Percentiles rank a stretch among this genome's conserved stretches.
These are phyloP conservation scores for Ophiostoma himal-ulmi DNA, from an alignment of 2,329 filamentous ascomycete species.

Conservation along the genomic window DNA sequence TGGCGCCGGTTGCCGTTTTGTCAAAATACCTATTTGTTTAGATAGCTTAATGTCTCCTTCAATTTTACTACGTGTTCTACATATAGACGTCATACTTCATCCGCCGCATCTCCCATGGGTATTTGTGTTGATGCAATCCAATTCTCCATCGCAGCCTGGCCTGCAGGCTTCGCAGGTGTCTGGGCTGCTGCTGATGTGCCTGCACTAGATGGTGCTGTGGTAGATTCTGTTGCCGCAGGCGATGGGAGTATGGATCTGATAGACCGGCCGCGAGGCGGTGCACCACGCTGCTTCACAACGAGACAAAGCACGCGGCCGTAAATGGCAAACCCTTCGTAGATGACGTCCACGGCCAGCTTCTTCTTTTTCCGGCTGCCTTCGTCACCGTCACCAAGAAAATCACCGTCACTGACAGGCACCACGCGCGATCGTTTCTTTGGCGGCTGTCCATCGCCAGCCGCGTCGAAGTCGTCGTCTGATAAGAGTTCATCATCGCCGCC, in stretches of 20 bases:
- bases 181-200: constrained; percentile 26
- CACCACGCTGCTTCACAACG: constrained; percentile 69
- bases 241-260: constrained; percentile 26
- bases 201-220: constrained; percentile 17
- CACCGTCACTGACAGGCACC: constrained; percentile 25
- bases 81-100: background rate
- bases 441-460: constrained; percentile 36
- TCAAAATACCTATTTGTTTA: background rate
- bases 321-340: constrained; percentile 93
- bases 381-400: constrained; percentile 33
- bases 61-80: background rate
- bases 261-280: constrained; percentile 29
- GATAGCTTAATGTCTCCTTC: background rate
- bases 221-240: constrained; percentile 23
- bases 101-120: constrained; percentile 31
- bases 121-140: constrained; percentile 78
- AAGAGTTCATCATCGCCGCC: background rate
- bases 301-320: constrained; percentile 89
- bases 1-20: background rate
- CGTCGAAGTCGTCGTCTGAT: constrained; percentile 32
- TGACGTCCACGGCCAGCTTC: constrained; percentile 77
- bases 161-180: constrained; percentile 36
- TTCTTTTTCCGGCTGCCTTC: constrained; percentile 68
- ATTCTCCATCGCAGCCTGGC: constrained; percentile 72
- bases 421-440: constrained; percentile 36